Base-by-base conservation (phyloP, 2,329 filamentous ascomycete genomes). In the Mycosphaerella sp. region DNA sequence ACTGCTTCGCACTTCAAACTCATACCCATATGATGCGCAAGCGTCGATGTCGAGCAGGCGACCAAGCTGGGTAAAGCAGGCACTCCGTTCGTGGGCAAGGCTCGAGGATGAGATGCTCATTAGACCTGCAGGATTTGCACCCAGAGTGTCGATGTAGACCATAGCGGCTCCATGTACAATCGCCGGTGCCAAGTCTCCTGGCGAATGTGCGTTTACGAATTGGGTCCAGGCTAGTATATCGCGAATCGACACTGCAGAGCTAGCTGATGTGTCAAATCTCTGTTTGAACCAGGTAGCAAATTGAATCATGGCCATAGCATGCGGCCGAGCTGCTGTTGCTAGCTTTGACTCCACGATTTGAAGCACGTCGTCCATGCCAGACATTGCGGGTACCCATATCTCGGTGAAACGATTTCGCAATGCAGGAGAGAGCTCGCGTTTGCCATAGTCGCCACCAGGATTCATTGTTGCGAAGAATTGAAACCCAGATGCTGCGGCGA, bases 401-500 rank as follows among this genome's bases (percentile, higher is more conserved):
- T 99, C 93, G 0, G 93, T 99, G 69, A 99, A 95, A 56, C 93
- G 87, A 69, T 99, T 98, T 44, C 93, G 82, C 56, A 99, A 75
- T 11, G 93, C 95, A 2, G 93, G 93, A 1, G 93, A 98, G 10
- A 99, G 79, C 70, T 99, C 93, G 63, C 92, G 89, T 74, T 99
- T 99, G 60, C 93, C 93, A 69, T 97, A 98, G 67, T 99, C 93
- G 44, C 95, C 93, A 48, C 95, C 95, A 7, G 93, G 93, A 62
- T 99, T 99, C 93, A 99, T 99, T 0, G 93, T 98, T 3, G 93
- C 92, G 56, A 98, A 82, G 71, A 98, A 96, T 66, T 98, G 91
- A 71, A 97, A 99, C 0, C 86, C 88, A 40, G 86, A 78, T 9
- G 78, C 72, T 5, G 87, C 93, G 39, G 81, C 80, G 26, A 98